Percentiles rank a stretch among this genome's conserved stretches.
phyloP scores from a whole-genome alignment of 805 yeast species.

The Saturnispora quitensis region DNA sequence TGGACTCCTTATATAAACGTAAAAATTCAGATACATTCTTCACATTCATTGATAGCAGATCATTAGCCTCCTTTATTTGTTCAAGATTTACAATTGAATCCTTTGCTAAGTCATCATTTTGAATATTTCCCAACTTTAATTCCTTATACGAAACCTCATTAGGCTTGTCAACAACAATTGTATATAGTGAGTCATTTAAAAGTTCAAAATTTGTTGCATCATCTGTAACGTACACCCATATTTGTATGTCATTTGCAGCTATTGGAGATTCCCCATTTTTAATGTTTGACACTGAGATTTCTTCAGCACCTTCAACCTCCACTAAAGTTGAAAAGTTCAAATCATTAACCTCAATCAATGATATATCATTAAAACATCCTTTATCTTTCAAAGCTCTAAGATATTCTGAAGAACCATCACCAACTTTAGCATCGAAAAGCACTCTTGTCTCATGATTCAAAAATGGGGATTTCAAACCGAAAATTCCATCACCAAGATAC shows the following conservation, averaged over 20 bases:
- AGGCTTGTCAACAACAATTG: slow-evolving; percentile 17
- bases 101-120: not conserved
- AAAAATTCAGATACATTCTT: slow-evolving; percentile 22
- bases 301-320: slow-evolving; percentile 13
- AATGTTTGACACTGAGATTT: slow-evolving; percentile 6
- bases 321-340: slow-evolving; percentile 5
- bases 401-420: slow-evolving; percentile 14
- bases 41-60: slow-evolving; percentile 19
- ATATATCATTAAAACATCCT: slow-evolving; percentile 23
- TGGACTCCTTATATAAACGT: slow-evolving; percentile 22
- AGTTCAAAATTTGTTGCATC: slow-evolving; percentile 17
- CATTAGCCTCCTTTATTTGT: slow-evolving; percentile 23
- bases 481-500: slow-evolving; percentile 9
- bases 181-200: slow-evolving; percentile 22
- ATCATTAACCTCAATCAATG: slow-evolving; percentile 23
- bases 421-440: slow-evolving; percentile 21
- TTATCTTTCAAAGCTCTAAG: slow-evolving; percentile 11
- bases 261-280: not conserved
- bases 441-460: slow-evolving; percentile 23
- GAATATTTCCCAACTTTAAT: not conserved
- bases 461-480: slow-evolving; percentile 24
- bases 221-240: slow-evolving; percentile 23
- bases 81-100: slow-evolving; percentile 19
- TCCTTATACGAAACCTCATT: not conserved
- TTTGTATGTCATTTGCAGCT: slow-evolving; percentile 19